phyloP scores from a whole-genome alignment of 2,329 filamentous ascomycete genomes.

The Arthrobotrys sinensis region DNA sequence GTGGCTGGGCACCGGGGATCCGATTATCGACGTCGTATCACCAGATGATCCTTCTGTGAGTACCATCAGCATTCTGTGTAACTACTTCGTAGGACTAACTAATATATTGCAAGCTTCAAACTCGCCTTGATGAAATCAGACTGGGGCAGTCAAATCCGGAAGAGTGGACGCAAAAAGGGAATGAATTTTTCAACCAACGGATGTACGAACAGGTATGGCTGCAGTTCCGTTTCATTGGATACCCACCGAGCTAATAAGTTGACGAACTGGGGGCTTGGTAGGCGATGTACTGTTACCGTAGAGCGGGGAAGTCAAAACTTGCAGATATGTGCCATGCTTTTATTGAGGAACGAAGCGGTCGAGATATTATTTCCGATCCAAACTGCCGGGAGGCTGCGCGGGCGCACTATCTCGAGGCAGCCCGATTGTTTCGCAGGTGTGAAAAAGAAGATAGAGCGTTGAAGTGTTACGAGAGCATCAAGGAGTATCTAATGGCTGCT shows the following conservation, averaged over 20 bases:
- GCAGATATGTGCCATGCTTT: constrained; percentile 16
- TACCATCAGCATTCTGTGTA: background rate
- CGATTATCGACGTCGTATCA: constrained; percentile 12
- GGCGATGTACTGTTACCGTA: constrained; percentile 37
- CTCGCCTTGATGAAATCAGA: constrained; percentile 23
- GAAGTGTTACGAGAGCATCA: constrained; percentile 39
- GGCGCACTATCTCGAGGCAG: constrained; percentile 26
- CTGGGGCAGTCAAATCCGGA: constrained; percentile 15
- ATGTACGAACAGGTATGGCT: constrained; percentile 33
- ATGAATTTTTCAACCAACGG: constrained; percentile 25
- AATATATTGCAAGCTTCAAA: background rate
- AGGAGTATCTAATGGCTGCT: constrained; percentile 18
- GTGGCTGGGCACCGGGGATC: background rate
- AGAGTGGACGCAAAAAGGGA: constrained; percentile 25
- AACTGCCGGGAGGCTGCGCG: background rate
- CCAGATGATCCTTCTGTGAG: constrained; percentile 27
- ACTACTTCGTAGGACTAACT: background rate
- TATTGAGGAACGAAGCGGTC: constrained; percentile 28
- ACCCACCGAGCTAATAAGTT: background rate
- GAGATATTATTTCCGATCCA: constrained; percentile 33
- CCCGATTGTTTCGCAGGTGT: constrained; percentile 12
- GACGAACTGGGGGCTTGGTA: background rate
- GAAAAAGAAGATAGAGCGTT: constrained; percentile 16
- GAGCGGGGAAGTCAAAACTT: constrained; percentile 1
- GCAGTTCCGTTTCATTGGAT: background rate